Evolutionary conservation across 1,284 basidiomycete genomes (phyloP).

Genomic region (Ustilago shanxiensis): DNA sequence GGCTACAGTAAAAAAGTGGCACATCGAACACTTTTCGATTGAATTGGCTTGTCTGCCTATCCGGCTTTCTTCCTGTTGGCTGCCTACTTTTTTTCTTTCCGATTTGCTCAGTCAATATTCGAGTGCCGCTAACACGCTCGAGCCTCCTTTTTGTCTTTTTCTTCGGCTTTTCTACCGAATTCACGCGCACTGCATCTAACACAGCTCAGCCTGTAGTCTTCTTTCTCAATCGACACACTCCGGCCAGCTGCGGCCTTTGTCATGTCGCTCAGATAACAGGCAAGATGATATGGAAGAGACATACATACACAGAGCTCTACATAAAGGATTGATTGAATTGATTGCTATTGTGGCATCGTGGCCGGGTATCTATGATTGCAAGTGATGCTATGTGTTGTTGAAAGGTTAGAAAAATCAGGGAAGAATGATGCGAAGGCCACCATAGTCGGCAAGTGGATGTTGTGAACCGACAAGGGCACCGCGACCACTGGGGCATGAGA

Average conservation of each 20-base stretch:
- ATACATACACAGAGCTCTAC: not conserved
- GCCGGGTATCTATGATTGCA: constrained; percentile 15
- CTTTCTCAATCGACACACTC: not conserved
- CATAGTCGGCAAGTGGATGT: constrained; percentile 43
- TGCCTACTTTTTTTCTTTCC: not conserved
- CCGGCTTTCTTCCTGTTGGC: not conserved
- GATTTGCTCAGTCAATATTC: not conserved
- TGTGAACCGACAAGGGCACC: constrained; percentile 28
- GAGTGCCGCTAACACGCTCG: constrained; percentile 5
- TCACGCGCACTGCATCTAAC: constrained; percentile 6
- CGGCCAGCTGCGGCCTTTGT: no score
- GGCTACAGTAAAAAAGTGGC: no score
- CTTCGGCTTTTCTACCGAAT: constrained; percentile 5
- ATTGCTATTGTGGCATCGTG: not conserved
- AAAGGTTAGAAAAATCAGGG: constrained; percentile 3
- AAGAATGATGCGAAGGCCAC: constrained; percentile 50
- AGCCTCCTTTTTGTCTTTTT: constrained; percentile 4
- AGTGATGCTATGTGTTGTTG: not conserved
- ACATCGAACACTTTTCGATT: no score
- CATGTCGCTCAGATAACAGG: no score
- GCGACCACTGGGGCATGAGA: constrained; percentile 50
- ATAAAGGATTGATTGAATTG: not conserved
- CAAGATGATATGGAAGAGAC: no score
- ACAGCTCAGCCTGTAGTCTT: no score
- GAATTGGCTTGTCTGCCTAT: no score